Percentiles rank a stretch among this genome's conserved stretches.
Evolutionary conservation across 768 basidiomycete species (phyloP).

Genomic region (Mrakia gelida): DNA sequence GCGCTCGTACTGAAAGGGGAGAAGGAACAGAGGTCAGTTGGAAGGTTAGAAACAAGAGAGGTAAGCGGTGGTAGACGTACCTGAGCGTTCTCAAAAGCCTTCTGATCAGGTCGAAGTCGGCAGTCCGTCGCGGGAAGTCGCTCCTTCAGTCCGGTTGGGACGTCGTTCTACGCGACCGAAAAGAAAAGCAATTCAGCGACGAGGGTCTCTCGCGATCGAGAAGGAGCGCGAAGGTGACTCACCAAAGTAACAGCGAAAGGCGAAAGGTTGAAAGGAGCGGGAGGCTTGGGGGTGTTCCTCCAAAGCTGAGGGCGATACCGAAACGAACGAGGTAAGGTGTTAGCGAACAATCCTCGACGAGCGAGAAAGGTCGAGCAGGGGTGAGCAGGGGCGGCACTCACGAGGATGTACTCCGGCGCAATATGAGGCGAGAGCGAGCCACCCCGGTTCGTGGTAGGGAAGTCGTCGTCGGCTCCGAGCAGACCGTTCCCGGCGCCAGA

Average conservation of each 20-base stretch:
- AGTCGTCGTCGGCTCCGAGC: constrained; percentile 66
- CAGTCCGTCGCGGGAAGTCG: constrained; percentile 87
- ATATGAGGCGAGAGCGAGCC: constrained; percentile 45
- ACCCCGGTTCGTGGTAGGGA: constrained; percentile 47
- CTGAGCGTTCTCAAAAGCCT: constrained; percentile 91
- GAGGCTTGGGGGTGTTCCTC: constrained; percentile 81
- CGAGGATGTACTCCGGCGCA: constrained; percentile 68
- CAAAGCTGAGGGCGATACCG: constrained; percentile 49
- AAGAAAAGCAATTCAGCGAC: neutral
- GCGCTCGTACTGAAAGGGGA: constrained; percentile 3
- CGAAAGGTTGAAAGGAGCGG: constrained; percentile 88
- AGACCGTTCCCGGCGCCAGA: constrained; percentile 58
- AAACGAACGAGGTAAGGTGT: neutral
- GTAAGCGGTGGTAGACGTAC: constrained; percentile 44
- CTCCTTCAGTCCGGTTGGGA: constrained; percentile 64
- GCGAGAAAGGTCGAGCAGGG: neutral
- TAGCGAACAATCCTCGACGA: neutral
- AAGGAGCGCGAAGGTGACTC: neutral
- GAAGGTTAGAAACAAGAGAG: neutral
- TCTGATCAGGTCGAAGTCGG: constrained; percentile 83
- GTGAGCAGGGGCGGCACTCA: constrained; percentile 43
- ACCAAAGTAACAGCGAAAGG: constrained; percentile 75
- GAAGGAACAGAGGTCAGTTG: neutral
- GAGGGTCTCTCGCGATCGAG: neutral
- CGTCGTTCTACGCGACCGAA: constrained; percentile 56